Percentiles rank a stretch among this genome's conserved stretches.
These are phyloP conservation scores for Scytalidium lignicola DNA, from an alignment of 2,329 filamentous ascomycete genomes.

Conservation along the genomic window DNA sequence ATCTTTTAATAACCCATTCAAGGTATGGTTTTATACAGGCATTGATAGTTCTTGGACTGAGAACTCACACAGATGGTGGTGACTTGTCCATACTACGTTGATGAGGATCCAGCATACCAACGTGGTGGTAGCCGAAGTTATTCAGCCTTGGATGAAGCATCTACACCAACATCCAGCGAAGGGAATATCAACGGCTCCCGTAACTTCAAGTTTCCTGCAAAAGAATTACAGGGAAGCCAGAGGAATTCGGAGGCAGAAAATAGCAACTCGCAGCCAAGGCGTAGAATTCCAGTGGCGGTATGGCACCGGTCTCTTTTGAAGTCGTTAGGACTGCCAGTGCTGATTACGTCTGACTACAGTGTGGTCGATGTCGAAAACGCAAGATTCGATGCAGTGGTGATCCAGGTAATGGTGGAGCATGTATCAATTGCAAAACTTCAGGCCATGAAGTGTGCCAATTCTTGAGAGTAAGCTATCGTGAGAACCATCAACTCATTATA, in stretches of 20 bases:
- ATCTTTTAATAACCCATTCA: not conserved
- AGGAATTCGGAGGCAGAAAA: not conserved
- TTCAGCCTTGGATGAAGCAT: not conserved
- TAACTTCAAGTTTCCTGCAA: not conserved
- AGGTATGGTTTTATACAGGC: not conserved
- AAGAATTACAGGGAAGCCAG: not conserved
- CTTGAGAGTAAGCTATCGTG: constrained; percentile 56
- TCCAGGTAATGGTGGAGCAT: constrained; percentile 66
- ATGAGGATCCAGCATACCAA: constrained; percentile 20
- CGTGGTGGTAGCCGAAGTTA: constrained; percentile 11
- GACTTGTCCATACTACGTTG: constrained; percentile 16
- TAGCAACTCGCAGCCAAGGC: constrained; percentile 18
- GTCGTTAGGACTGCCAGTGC: not conserved
- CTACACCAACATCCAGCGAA: not conserved
- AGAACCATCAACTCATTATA: not conserved
- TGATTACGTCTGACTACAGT: constrained; percentile 47
- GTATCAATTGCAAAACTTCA: constrained; percentile 75
- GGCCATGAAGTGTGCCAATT: constrained; percentile 71
- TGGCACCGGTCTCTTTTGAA: constrained; percentile 16
- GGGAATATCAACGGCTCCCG: not conserved
- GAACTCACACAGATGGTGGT: constrained; percentile 10
- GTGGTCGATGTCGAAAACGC: constrained; percentile 80
- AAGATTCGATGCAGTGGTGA: constrained; percentile 96
- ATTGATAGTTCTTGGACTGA: not conserved
- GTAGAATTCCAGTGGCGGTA: constrained; percentile 49